Percentiles rank a stretch among this genome's conserved stretches.
Conservation (phyloP, 805 yeast genomes). For the Candida easanensis region DNA sequence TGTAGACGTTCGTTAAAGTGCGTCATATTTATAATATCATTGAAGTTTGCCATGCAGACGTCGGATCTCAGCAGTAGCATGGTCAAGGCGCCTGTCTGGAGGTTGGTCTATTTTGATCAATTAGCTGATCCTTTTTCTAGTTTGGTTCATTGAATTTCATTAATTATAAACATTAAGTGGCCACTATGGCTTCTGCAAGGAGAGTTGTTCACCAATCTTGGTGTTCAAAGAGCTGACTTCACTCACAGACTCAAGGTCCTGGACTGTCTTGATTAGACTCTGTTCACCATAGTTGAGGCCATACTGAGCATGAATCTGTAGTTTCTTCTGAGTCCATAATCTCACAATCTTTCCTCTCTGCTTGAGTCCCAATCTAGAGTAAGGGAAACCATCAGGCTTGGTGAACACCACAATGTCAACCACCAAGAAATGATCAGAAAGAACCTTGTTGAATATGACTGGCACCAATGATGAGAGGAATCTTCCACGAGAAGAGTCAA, state of each 20-base stretch:
- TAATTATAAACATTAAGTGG: slow-evolving; percentile 1
- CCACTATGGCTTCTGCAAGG: not conserved
- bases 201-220: slow-evolving; percentile 8
- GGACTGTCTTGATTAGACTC: slow-evolving; percentile 53
- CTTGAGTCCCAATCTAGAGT: slow-evolving; percentile 69
- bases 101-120: too few species aligned
- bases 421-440: slow-evolving; percentile 78
- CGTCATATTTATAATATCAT: too few species aligned
- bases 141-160: not conserved
- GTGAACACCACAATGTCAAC: slow-evolving; percentile 84
- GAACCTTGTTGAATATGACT: slow-evolving; percentile 70
- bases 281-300: slow-evolving; percentile 69
- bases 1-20: too few species aligned
- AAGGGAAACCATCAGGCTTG: slow-evolving; percentile 58
- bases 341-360: slow-evolving; percentile 70
- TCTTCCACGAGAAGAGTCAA: slow-evolving; percentile 54
- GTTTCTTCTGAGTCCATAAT: slow-evolving; percentile 49
- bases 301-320: slow-evolving; percentile 41
- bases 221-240: slow-evolving; percentile 11
- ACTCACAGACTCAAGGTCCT: slow-evolving; percentile 34
- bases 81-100: too few species aligned
- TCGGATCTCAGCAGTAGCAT: too few species aligned
- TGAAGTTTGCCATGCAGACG: too few species aligned
- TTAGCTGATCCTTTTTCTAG: too few species aligned
- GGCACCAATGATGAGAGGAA: slow-evolving; percentile 77